phyloP scores from a whole-genome alignment of 208 protist species.

The Acanthamoeba healyi region DNA sequence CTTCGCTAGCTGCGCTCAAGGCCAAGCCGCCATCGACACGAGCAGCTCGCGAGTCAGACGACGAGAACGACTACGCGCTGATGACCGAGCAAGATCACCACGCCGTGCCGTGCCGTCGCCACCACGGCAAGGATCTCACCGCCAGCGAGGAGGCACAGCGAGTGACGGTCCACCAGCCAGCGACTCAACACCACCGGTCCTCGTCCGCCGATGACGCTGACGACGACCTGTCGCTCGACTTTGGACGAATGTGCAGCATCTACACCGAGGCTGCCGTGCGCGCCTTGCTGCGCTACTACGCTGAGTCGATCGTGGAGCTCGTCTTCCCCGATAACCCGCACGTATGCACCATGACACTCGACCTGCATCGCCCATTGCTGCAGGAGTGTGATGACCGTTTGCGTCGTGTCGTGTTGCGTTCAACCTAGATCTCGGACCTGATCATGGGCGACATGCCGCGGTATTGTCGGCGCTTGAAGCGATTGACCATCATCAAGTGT shows the following conservation, averaged over 20 bases:
- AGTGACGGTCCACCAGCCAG: too few relatives aligned
- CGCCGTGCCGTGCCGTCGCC: background rate
- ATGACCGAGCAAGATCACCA: background rate
- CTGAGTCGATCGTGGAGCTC: too few relatives aligned
- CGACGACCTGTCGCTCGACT: background rate
- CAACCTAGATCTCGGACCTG: constrained; percentile 21
- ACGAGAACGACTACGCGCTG: background rate
- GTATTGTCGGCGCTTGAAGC: background rate
- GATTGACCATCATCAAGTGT: background rate
- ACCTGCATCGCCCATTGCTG: too few relatives aligned
- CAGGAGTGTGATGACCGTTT: too few relatives aligned
- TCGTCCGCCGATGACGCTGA: background rate
- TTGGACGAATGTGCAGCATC: too few relatives aligned
- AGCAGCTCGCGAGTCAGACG: background rate
- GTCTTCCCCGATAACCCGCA: too few relatives aligned
- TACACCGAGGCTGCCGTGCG: too few relatives aligned
- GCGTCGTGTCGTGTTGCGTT: too few relatives aligned
- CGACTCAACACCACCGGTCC: too few relatives aligned
- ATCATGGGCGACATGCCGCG: constrained; percentile 14
- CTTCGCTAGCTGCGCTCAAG: background rate
- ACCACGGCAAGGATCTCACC: background rate
- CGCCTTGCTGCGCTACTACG: too few relatives aligned
- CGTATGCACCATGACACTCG: too few relatives aligned
- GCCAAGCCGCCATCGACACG: too few relatives aligned
- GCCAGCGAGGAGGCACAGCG: background rate